Conservation (phyloP, 148 eudicot species). For the Chenopodium berlandieri region DNA sequence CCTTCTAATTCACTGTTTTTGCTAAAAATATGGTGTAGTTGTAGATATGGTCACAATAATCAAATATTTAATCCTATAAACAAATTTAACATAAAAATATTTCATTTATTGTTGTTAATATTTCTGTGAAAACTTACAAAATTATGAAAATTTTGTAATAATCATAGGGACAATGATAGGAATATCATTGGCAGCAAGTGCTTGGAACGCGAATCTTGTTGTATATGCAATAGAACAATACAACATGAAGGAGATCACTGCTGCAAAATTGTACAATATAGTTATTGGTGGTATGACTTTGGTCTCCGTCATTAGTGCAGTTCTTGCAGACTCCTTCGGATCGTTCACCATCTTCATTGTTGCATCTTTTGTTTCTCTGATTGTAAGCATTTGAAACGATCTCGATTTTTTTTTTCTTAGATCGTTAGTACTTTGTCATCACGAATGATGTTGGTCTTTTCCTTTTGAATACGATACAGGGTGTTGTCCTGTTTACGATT, state of each 20-base stretch:
- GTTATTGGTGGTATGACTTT: slow-evolving; percentile 29
- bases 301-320: slow-evolving; percentile 36
- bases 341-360: slow-evolving; percentile 41
- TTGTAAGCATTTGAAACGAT: slow-evolving; percentile 26
- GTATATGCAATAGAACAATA: slow-evolving; percentile 38
- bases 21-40: no score
- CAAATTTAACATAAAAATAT: no score
- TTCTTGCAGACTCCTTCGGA: slow-evolving; percentile 54
- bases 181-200: slow-evolving; percentile 32
- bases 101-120: no score
- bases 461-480: background rate
- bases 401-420: no score
- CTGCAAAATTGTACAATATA: slow-evolving; percentile 34
- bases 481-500: slow-evolving; percentile 11
- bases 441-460: no score
- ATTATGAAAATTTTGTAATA: no score
- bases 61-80: no score
- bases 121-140: no score
- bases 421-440: no score
- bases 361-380: slow-evolving; percentile 40
- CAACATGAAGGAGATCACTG: slow-evolving; percentile 35
- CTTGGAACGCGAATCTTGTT: slow-evolving; percentile 38
- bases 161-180: slow-evolving; percentile 33
- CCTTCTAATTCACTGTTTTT: no score
- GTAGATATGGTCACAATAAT: no score